phyloP scores from a whole-genome alignment of 176 grass and related monocot genomes.

The Pontederia crassipes region DNA sequence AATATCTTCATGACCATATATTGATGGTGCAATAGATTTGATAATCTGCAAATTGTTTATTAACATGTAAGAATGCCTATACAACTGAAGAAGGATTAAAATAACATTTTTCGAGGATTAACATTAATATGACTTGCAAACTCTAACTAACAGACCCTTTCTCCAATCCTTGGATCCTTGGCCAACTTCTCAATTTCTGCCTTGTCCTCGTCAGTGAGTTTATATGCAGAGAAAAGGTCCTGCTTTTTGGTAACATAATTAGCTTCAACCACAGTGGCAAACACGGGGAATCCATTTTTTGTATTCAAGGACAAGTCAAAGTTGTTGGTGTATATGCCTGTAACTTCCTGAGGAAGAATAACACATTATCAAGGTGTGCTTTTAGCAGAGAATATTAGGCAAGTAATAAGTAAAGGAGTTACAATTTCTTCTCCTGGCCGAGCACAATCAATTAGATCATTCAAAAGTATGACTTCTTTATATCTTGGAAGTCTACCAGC shows the following conservation, averaged over 20 bases:
- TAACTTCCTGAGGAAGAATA: slow-evolving; percentile 69
- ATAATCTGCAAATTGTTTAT: slow-evolving; percentile 41
- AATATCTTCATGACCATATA: slow-evolving; percentile 97
- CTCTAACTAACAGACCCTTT: slow-evolving; percentile 60
- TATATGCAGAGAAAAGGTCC: slow-evolving; percentile 94
- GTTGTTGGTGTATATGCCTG: slow-evolving; percentile 95
- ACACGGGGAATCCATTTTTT: slow-evolving; percentile 97
- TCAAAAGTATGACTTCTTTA: slow-evolving; percentile 98
- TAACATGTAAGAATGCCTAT: slow-evolving; percentile 2
- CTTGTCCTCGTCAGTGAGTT: slow-evolving; percentile 95
- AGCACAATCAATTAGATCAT: slow-evolving; percentile 93
- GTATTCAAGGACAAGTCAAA: slow-evolving; percentile 96
- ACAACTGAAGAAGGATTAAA: slow-evolving; percentile 11
- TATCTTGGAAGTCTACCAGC: slow-evolving; percentile 90
- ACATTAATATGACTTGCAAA: background rate
- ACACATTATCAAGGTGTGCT: slow-evolving; percentile 12
- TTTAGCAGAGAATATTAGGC: slow-evolving; percentile 1
- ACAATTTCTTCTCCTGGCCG: slow-evolving; percentile 98
- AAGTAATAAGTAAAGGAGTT: slow-evolving; percentile 15
- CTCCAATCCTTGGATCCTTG: slow-evolving; percentile 88
- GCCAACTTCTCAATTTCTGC: slow-evolving; percentile 88
- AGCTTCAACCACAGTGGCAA: slow-evolving; percentile 84
- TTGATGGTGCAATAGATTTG: slow-evolving; percentile 97
- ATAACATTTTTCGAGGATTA: background rate
- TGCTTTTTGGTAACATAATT: slow-evolving; percentile 94